A percentile compares a stretch with the other conserved stretches of the same genome.
Evolutionary conservation across 192 early-diverging fungal genomes (phyloP).

Genomic region (Thamnidium elegans): DNA sequence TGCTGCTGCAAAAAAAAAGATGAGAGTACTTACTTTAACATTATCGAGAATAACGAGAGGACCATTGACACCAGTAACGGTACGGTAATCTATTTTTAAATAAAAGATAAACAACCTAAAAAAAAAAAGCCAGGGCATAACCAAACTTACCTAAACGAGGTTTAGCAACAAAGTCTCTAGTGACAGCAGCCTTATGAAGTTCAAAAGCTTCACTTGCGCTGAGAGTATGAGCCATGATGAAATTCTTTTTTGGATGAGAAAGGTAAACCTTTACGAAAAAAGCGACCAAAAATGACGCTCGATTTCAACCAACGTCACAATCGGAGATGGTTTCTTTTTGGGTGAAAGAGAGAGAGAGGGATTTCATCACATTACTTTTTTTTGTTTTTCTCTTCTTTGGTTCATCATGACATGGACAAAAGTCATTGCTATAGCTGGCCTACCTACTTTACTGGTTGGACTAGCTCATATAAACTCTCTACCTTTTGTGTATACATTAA

Average conservation of each 20-base stretch:
- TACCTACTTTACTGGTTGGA: too few species aligned
- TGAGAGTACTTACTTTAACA: constrained; percentile 71
- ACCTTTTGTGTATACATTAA: constrained; percentile 45
- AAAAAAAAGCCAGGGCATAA: not conserved
- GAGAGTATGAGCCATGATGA: constrained; percentile 13
- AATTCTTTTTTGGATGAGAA: too few species aligned
- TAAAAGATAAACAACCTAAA: not conserved
- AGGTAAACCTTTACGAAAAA: too few species aligned
- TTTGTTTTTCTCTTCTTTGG: too few species aligned
- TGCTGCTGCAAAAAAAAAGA: too few species aligned
- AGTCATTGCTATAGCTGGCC: too few species aligned
- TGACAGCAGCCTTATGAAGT: constrained; percentile 83
- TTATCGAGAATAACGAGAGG: constrained; percentile 98
- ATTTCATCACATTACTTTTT: too few species aligned
- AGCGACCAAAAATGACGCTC: too few species aligned
- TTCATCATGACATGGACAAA: too few species aligned
- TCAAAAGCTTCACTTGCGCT: constrained; percentile 65
- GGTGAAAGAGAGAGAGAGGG: too few species aligned
- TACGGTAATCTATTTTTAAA: constrained; percentile 81
- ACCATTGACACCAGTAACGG: constrained; percentile 96
- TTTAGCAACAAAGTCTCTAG: constrained; percentile 79
- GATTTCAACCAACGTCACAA: too few species aligned
- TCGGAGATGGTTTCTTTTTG: too few species aligned
- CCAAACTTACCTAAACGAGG: constrained; percentile 76
- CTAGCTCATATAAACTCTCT: constrained; percentile 37